Percentiles rank a stretch among this genome's conserved stretches.
Evolutionary conservation across 371 early-diverging fungal genomes (phyloP).

Genomic region (Blakeslea trispora): DNA sequence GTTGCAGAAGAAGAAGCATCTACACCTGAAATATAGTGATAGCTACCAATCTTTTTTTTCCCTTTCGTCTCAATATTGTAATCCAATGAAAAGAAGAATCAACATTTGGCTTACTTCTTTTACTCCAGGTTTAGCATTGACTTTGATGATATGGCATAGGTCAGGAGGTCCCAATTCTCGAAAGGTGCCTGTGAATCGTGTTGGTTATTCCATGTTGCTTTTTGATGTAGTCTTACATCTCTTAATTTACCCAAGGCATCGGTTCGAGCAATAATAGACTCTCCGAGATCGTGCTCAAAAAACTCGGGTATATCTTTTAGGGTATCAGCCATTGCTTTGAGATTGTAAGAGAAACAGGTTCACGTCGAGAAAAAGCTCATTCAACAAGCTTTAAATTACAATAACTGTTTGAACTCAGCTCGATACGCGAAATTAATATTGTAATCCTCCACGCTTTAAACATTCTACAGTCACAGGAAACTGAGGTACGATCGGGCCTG

Average conservation of each 20-base stretch:
- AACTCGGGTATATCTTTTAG: slow-evolving; percentile 88
- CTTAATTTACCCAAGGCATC: slow-evolving; percentile 78
- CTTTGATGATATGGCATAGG: slow-evolving; percentile 91
- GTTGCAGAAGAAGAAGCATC: slow-evolving; percentile 95
- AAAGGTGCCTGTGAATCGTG: slow-evolving; percentile 65
- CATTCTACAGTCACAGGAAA: too few relatives aligned
- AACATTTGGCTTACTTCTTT: slow-evolving; percentile 70
- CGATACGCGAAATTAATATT: too few relatives aligned
- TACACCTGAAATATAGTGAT: slow-evolving; percentile 90
- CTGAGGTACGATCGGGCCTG: too few relatives aligned
- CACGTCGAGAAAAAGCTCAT: slow-evolving; percentile 1
- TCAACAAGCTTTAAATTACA: too few relatives aligned
- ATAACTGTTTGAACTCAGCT: too few relatives aligned
- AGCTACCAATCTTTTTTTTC: slow-evolving; percentile 54
- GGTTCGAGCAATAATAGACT: slow-evolving; percentile 84
- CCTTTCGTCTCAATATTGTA: neutral
- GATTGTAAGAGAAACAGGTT: slow-evolving; percentile 7
- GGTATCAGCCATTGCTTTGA: slow-evolving; percentile 51
- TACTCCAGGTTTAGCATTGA: slow-evolving; percentile 75
- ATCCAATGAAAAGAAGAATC: too few relatives aligned
- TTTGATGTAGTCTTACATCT: neutral
- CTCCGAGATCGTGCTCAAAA: slow-evolving; percentile 89
- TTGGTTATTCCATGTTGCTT: neutral
- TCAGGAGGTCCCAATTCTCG: slow-evolving; percentile 97
- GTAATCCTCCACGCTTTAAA: too few relatives aligned